Percentiles rank a stretch among this genome's conserved stretches.
Conservation (phyloP, 2,329 filamentous ascomycete genomes). For the Teratosphaeria gauchensis region DNA sequence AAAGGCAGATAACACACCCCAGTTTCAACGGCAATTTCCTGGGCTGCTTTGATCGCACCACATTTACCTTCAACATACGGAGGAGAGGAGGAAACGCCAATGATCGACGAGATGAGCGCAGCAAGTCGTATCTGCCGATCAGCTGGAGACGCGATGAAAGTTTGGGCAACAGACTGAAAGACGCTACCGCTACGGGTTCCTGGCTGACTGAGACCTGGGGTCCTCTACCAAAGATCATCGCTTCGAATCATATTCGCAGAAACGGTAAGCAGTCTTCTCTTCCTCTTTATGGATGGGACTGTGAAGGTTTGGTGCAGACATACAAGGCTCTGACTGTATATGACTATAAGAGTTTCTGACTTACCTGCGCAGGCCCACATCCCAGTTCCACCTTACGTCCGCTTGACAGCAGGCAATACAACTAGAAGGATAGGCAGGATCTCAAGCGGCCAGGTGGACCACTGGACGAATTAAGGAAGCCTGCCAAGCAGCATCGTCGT, state of each 20-base stretch:
- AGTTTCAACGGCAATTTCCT: not conserved
- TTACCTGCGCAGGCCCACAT: not conserved
- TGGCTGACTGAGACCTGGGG: slow-evolving; percentile 2
- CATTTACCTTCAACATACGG: not conserved
- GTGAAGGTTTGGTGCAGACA: not conserved
- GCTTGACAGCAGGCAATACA: not conserved
- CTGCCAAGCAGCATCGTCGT: not conserved
- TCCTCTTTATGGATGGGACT: not conserved
- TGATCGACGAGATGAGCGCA: not conserved
- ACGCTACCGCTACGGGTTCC: not conserved
- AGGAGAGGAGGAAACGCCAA: not conserved
- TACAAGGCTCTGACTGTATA: too few species aligned
- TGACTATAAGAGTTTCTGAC: not conserved
- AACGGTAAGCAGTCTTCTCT: not conserved
- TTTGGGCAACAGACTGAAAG: not conserved
- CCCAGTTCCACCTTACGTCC: not conserved
- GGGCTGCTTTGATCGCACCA: not conserved
- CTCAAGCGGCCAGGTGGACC: not conserved
- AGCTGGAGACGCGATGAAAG: not conserved
- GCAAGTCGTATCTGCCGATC: not conserved
- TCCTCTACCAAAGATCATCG: not conserved
- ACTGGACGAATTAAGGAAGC: not conserved
- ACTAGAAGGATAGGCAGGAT: not conserved
- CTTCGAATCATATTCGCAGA: not conserved
- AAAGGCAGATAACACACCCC: not conserved